Evolutionary conservation across 805 yeast genomes (phyloP), one percentile per base, ranked within the genome.

Genomic region (Ogataea haglerorum): DNA sequence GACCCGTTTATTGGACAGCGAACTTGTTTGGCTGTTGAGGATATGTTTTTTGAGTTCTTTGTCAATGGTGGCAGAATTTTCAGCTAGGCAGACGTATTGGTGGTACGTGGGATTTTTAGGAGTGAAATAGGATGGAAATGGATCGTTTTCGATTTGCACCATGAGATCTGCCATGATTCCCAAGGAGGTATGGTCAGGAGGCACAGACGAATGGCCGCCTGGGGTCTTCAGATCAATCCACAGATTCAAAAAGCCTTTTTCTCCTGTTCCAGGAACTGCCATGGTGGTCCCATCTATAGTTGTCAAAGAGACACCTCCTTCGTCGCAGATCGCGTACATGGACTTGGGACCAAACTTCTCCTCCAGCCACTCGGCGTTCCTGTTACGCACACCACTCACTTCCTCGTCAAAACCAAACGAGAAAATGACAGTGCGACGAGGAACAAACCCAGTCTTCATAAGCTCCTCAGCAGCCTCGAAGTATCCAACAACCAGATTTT

Each of bases 351-450:
- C 95, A 51, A 74, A 80, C 37, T 70, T 69, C 15, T 72, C 65
- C 19, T 64, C 63, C n/a, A 85, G 54, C 43, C 60, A 61, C 14
- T 65, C 45, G 6, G 72, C 67, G n/a, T 84, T 63, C 16, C 57
- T 34, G 4, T 56, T 54, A 2, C 67, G 56, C n/a, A 48, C 42
- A 3, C 93, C 91, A 28, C 76, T 69, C 30, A 73, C 70, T 56
- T 85, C 95, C 62, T 85, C 95, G 53, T 85, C 95, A 50, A 77
- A 82, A 3, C 95, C 95, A 52, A 80, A 76, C 0, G 84, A 77
- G 2, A 81, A 59, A 7, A 85, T 46, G 4, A 83, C 58, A 2
- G 85, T 70, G 61, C 95, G 74, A 40, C 67, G 58, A n/a, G 90
- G 88, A 34, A 57, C 39, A 61, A 69, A 83, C 1, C 71, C 80